Evolutionary conservation across 805 yeast species (phyloP).

Genomic region (Metschnikowia peoriensis): DNA sequence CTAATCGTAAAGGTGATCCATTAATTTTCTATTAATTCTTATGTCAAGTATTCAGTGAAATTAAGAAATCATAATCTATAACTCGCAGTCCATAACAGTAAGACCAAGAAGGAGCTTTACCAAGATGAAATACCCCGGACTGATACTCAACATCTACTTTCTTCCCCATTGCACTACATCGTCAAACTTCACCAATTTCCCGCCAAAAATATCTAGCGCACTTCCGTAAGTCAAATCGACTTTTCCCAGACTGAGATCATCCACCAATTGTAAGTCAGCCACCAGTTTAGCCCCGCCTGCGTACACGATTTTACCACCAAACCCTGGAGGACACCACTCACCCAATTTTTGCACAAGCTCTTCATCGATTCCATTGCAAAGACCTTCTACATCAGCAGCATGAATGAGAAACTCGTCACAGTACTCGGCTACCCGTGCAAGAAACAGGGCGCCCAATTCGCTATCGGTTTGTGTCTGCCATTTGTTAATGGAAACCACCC

Average conservation of each 20-base stretch:
- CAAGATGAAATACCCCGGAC: neutral
- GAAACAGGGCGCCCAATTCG: slow-evolving; percentile 51
- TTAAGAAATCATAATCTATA: too few relatives aligned
- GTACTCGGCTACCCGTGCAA: slow-evolving; percentile 54
- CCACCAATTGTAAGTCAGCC: slow-evolving; percentile 65
- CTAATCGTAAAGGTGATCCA: too few relatives aligned
- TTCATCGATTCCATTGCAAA: slow-evolving; percentile 89
- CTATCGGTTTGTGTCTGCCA: slow-evolving; percentile 90
- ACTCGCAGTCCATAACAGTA: too few relatives aligned
- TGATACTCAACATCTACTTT: neutral
- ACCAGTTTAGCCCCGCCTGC: slow-evolving; percentile 94
- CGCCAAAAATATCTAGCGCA: slow-evolving; percentile 94
- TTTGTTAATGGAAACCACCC: slow-evolving; percentile 97
- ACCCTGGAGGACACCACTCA: slow-evolving; percentile 63
- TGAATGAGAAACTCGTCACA: slow-evolving; percentile 90
- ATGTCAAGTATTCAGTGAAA: too few relatives aligned
- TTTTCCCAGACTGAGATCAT: slow-evolving; percentile 66
- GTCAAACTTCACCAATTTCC: slow-evolving; percentile 67
- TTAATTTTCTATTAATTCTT: too few relatives aligned
- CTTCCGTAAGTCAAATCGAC: slow-evolving; percentile 94
- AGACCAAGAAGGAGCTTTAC: too few relatives aligned
- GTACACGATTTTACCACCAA: slow-evolving; percentile 73
- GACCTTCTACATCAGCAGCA: slow-evolving; percentile 98
- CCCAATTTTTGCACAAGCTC: slow-evolving; percentile 68
- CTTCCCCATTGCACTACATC: slow-evolving; percentile 71